Evolutionary conservation across 139 green algal genomes (phyloP).

Genomic region (Tetradesmus lagerheimii): DNA sequence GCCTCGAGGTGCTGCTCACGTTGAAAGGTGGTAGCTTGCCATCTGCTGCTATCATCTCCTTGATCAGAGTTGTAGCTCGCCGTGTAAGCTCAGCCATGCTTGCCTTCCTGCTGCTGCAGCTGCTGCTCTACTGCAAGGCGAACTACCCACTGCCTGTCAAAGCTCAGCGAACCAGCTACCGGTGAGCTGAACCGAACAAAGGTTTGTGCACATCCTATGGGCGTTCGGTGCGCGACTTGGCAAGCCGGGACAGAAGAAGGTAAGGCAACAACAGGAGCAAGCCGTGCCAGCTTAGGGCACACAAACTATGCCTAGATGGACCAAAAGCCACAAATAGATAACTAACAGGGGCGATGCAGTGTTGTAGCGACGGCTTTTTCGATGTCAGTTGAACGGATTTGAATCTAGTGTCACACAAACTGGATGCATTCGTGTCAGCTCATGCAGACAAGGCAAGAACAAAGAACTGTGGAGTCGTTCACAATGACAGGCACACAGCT

Average conservation of each 20-base stretch:
- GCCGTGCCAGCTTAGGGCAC: too few relatives aligned
- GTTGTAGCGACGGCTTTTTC: background rate
- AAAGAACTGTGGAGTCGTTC: too few relatives aligned
- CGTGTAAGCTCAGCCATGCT: slow-evolving; percentile 43
- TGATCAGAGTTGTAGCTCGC: slow-evolving; percentile 34
- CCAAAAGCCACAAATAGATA: too few relatives aligned
- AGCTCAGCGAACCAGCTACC: too few relatives aligned
- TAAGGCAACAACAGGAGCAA: background rate
- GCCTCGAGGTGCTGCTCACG: background rate
- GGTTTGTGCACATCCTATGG: background rate
- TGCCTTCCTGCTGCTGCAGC: background rate
- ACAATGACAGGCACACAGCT: too few relatives aligned
- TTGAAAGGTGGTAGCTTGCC: slow-evolving; percentile 40
- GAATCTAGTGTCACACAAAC: background rate
- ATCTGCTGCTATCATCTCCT: slow-evolving; percentile 42
- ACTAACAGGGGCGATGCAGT: too few relatives aligned
- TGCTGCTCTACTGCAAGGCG: background rate
- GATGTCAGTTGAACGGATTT: background rate
- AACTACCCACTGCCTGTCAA: too few relatives aligned
- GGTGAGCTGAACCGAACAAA: too few relatives aligned
- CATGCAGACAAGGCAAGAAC: too few relatives aligned
- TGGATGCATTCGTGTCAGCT: too few relatives aligned
- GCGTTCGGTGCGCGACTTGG: background rate
- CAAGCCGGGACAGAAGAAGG: background rate
- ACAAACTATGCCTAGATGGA: background rate